Percentiles rank a stretch among this genome's conserved stretches.
Evolutionary conservation across 139 green algal genomes (phyloP).

Genomic region (Trebouxia sp.): DNA sequence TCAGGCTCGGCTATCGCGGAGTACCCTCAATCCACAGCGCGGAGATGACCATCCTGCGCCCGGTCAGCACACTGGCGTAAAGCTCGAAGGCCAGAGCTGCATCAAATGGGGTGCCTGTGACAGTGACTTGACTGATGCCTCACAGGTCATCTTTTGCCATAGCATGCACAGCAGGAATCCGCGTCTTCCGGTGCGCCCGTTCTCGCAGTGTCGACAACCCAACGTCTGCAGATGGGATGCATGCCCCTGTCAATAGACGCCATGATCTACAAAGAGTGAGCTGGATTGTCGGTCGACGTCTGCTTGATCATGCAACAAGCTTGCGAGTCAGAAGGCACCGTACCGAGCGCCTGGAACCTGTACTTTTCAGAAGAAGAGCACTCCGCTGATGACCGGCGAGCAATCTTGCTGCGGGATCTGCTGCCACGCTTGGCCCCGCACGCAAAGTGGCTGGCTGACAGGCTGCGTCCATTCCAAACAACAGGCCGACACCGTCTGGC

Average conservation of each 20-base stretch:
- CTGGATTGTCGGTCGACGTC: too few relatives aligned
- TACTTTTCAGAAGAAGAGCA: slow-evolving; percentile 49
- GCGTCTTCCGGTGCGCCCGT: too few relatives aligned
- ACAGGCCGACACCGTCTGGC: slow-evolving; percentile 14
- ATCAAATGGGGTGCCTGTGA: background rate
- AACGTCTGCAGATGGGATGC: too few relatives aligned
- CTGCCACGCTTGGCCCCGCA: slow-evolving; percentile 18
- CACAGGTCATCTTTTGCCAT: background rate
- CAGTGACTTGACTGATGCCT: background rate
- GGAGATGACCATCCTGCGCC: too few relatives aligned
- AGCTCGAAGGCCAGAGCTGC: too few relatives aligned
- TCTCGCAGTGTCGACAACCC: background rate
- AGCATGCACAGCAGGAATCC: background rate
- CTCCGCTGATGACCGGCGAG: slow-evolving; percentile 44
- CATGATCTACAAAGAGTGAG: too few relatives aligned
- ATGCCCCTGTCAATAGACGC: too few relatives aligned
- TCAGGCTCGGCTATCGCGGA: too few relatives aligned
- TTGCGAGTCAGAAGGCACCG: background rate
- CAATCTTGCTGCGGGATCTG: slow-evolving; percentile 48
- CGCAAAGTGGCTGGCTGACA: slow-evolving; percentile 37
- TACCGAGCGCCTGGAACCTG: slow-evolving; percentile 41
- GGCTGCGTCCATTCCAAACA: background rate
- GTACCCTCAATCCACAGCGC: too few relatives aligned
- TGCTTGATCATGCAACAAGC: slow-evolving; percentile 11
- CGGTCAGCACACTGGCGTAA: too few relatives aligned